Evolutionary conservation across 1,284 basidiomycete species (phyloP), one percentile per base, ranked within the genome.

Genomic region (Hypsizygus ulmarius): DNA sequence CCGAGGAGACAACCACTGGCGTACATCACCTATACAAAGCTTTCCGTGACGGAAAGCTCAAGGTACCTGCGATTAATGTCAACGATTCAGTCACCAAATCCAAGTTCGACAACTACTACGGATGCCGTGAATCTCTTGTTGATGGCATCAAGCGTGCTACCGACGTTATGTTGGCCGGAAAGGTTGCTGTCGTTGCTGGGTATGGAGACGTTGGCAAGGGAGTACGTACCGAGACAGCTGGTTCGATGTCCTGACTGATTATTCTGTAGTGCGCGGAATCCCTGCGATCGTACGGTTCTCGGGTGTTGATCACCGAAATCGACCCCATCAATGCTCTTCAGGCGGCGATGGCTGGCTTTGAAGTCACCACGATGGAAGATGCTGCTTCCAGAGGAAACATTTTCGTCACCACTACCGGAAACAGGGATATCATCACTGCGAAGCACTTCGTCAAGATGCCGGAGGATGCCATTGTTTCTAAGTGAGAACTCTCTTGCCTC

Each of bases 131-230:
- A 77, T 99, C 96, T 43, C 90, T 99, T 59, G 97, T 99, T 59
- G 96, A 99, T 70, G 96, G 96, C 67, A 98, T 99, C 80, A 99
- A 99, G 84, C 93, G 96, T 68, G 96, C 96, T 54, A 99, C 96
- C 61, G 96, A 99, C 72, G 93, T 99, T 70, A 99, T 99, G 96
- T 86, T 99, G 68, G 97, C 97, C 63, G 96, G 96, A 53, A 99
- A 99, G 78, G 93, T 98, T 59, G 95, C 95, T 52, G 91, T 99
- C 58, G 96, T 99, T 61, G 96, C 96, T 61, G 96, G 96, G 55
- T 99, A 90, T 72, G 96, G 96, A 78, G 96, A 99, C 66, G 96
- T 99, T 63, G 96, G 96, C 61, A 99, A 99, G 77, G 96, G 96
- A 55, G 92, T 93, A 75, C 64, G 88, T 82, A 8, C 36, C 6